Evolutionary conservation across 2,329 filamentous ascomycete species (phyloP).

Genomic region (Biscogniauxia sp.): DNA sequence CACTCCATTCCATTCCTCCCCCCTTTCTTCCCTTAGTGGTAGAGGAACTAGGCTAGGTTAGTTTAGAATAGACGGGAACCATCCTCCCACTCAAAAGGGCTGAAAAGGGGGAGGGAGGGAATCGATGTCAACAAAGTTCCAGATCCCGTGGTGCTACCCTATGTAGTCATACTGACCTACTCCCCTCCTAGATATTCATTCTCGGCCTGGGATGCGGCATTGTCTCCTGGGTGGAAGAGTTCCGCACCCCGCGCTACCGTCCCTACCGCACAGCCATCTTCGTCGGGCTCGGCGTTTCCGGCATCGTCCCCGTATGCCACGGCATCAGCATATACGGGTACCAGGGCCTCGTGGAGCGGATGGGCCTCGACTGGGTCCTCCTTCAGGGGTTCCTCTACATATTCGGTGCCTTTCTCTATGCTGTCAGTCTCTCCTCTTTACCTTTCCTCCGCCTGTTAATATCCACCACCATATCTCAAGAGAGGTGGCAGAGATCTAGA

Average conservation of each 20-base stretch:
- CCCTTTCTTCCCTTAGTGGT: too few relatives aligned
- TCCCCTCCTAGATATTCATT: slow-evolving; percentile 63
- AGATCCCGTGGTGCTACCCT: not conserved
- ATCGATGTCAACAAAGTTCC: too few relatives aligned
- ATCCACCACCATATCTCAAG: not conserved
- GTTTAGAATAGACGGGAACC: not conserved
- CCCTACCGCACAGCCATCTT: slow-evolving; percentile 89
- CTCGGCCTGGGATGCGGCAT: slow-evolving; percentile 74
- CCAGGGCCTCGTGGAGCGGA: slow-evolving; percentile 63
- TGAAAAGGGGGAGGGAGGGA: not conserved
- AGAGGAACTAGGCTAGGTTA: too few relatives aligned
- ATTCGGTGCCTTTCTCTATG: slow-evolving; percentile 80
- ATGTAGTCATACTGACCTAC: slow-evolving; percentile 3
- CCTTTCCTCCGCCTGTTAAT: not conserved
- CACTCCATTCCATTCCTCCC: too few relatives aligned
- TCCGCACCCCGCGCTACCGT: slow-evolving; percentile 79
- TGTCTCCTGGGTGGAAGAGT: slow-evolving; percentile 77
- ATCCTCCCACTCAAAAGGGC: not conserved
- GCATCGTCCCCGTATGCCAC: slow-evolving; percentile 79
- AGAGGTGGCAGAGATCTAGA: too few relatives aligned
- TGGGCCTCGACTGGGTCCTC: slow-evolving; percentile 78
- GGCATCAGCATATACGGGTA: slow-evolving; percentile 68
- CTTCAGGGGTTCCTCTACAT: slow-evolving; percentile 83
- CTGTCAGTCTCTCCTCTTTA: slow-evolving; percentile 48
- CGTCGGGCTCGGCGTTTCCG: slow-evolving; percentile 79